Base-by-base conservation (phyloP, 2,329 filamentous ascomycete species). In the Thermomyces lanuginosus region DNA sequence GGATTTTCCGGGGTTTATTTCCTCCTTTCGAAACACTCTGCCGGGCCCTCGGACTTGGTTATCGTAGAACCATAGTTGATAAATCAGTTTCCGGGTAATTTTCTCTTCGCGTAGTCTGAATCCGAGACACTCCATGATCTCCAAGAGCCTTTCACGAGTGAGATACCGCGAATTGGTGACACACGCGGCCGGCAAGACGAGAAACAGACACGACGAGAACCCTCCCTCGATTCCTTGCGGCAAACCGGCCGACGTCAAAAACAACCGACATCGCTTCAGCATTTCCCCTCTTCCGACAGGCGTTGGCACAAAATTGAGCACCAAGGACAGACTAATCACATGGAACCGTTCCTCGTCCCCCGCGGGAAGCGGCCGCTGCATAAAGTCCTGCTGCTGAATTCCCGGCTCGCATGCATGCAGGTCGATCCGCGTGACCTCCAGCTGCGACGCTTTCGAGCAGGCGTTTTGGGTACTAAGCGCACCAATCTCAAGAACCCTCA, bases 271-370 rank as follows among this genome's bases (percentile, higher is more conserved):
- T 21, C 79, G 69, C 27, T 67, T 62, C 28, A 98, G 66, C 89
- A 98, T 98, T 31, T 79, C 69, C 2, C 89, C 89, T 40, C 84
- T 68, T 4, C 64, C 67, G 16, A 56, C 55, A 3, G 82, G 66
- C 39, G 84, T 74, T 0, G 86, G 80, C 3, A 95, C 84, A 45
- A 83, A 98, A 51, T 98, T 98, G 36, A 98, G 63, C 4, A 98
- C 89, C 28, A 98, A 60, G 6, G 83, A 92, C 13, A 98, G 61
- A 26, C 83, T 92, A 43, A 98, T 76, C 27, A 95, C 69, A 47
- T 98, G 81, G 47, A 95, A 95, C 12, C 60, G 61, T 21, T 83
- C 72, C 4, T 66, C 58, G 12, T 63, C 46, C 5, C 38, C 49
- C 4, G 27, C 16, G 0, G 86, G 86, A 3, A 86, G 51, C 0